Evolutionary conservation across 768 basidiomycete genomes (phyloP).

Genomic region (Porpolomopsis calyptriformis): DNA sequence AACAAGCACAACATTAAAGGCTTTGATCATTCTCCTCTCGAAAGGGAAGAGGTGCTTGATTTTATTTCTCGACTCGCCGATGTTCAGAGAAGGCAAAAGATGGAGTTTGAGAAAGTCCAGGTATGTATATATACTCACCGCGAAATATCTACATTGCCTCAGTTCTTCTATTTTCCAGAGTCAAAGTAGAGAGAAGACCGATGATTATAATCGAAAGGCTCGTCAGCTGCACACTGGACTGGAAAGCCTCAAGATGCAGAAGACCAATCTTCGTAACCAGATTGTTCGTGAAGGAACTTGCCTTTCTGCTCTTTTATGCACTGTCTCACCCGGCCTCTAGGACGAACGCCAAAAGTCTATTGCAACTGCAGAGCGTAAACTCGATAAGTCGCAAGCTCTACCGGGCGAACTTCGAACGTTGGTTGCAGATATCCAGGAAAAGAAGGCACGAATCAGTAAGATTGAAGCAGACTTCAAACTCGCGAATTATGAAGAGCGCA

Average conservation of each 20-base stretch:
- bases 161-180: conserved; percentile 22
- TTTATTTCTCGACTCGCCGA: conserved; percentile 61
- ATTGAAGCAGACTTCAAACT: conserved; percentile 45
- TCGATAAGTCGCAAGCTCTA: conserved; percentile 48
- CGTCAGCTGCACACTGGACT: conserved; percentile 46
- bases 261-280: conserved; percentile 40
- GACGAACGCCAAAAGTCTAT: conserved; percentile 43
- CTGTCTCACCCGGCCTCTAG: conserved; percentile 19
- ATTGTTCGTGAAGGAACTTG: conserved; percentile 34
- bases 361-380: conserved; percentile 36
- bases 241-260: conserved; percentile 45
- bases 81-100: conserved; percentile 49
- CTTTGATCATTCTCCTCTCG: conserved; percentile 58
- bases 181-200: conserved; percentile 44
- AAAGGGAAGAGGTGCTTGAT: conserved; percentile 59
- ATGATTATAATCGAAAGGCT: conserved; percentile 56
- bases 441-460: conserved; percentile 48
- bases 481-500: conserved; percentile 54
- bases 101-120: conserved; percentile 58
- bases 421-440: conserved; percentile 59
- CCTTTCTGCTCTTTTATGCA: background rate
- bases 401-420: conserved; percentile 43
- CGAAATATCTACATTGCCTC: background rate
- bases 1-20: conserved; percentile 64
- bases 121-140: too few relatives aligned